These are phyloP conservation scores for Myotisia sp. DNA, from an alignment of 2,329 filamentous ascomycete genomes.

Conservation along the genomic window DNA sequence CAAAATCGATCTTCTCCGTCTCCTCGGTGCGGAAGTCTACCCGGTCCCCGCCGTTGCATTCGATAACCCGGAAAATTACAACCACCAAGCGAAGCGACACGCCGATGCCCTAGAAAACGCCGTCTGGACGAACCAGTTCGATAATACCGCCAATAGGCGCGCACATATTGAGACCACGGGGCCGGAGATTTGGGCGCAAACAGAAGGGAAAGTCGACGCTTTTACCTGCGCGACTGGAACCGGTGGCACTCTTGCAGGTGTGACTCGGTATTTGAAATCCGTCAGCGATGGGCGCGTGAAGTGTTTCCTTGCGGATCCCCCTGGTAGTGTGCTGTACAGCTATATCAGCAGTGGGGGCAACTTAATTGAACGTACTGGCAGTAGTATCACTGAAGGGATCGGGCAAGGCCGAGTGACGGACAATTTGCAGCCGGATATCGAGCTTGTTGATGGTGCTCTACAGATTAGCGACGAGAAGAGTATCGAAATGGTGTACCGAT, in stretches of 20 bases:
- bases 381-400: conserved; percentile 93
- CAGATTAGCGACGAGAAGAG: conserved; percentile 83
- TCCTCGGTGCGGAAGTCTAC: conserved; percentile 88
- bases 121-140: conserved; percentile 98
- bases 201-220: conserved; percentile 68
- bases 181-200: conserved; percentile 94
- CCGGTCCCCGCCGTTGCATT: conserved; percentile 92
- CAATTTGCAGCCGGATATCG: conserved; percentile 75
- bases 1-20: conserved; percentile 82
- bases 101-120: conserved; percentile 76
- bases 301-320: conserved; percentile 82
- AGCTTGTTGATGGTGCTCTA: conserved; percentile 68
- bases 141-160: conserved; percentile 84
- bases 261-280: conserved; percentile 78
- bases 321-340: conserved; percentile 80
- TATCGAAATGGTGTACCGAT: conserved; percentile 95
- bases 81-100: conserved; percentile 83
- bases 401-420: conserved; percentile 94
- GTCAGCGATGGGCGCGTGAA: conserved; percentile 64
- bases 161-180: conserved; percentile 96
- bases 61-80: conserved; percentile 92
- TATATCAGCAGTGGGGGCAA: conserved; percentile 79
- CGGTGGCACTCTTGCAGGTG: conserved; percentile 76
- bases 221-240: conserved; percentile 95
- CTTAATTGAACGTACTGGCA: conserved; percentile 64